Conservation (phyloP, 2,329 filamentous ascomycete species). For the Pseudocercospora eumusae region DNA sequence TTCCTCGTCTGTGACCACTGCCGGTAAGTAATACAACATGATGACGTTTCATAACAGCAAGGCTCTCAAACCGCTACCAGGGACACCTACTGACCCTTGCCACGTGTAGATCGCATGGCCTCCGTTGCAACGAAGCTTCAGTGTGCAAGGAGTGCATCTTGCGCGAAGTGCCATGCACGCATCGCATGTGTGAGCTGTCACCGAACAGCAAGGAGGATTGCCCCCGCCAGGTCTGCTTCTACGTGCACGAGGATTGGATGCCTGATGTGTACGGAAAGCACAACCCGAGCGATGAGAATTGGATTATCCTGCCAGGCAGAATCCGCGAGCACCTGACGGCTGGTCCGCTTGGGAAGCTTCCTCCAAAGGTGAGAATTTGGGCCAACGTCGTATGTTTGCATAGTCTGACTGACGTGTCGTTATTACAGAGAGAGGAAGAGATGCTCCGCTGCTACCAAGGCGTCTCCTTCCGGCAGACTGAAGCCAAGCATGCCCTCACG, state of each 20-base stretch:
- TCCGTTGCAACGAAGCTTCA: conserved; percentile 29
- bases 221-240: conserved; percentile 27
- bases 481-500: conserved; percentile 12
- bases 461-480: conserved; percentile 13
- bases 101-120: conserved; percentile 21
- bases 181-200: conserved; percentile 24
- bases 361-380: neutral
- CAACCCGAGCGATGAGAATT: conserved; percentile 22
- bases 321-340: conserved; percentile 22
- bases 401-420: neutral
- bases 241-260: conserved; percentile 28
- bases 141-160: conserved; percentile 28
- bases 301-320: conserved; percentile 26
- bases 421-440: conserved; percentile 6
- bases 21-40: conserved; percentile 11
- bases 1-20: conserved; percentile 29
- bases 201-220: conserved; percentile 20
- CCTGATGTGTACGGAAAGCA: conserved; percentile 26
- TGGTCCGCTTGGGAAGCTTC: conserved; percentile 18
- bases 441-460: conserved; percentile 14
- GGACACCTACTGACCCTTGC: conserved; percentile 7
- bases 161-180: conserved; percentile 24
- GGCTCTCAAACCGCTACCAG: neutral
- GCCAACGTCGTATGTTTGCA: neutral
- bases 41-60: conserved; percentile 2